Base-by-base conservation (phyloP, 129 eudicot genomes). In the Solidago caesia region DNA sequence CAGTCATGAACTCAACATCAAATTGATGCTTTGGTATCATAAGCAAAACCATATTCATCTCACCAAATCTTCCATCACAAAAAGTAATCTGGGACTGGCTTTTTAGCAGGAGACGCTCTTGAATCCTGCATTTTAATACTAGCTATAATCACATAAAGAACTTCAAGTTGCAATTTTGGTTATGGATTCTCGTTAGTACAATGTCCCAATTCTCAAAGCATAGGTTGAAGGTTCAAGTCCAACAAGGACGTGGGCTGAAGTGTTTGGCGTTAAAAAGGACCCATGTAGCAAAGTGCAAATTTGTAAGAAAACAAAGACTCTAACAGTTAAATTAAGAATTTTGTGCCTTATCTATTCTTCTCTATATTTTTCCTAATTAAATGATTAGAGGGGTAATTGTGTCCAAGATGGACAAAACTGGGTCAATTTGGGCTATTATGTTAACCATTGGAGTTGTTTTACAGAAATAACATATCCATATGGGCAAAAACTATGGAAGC, bases 71-170 rank as follows among this genome's bases (percentile, higher is more conserved):
- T 48, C 33, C 16, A 26, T 87, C 90, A 91, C 42, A 91, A 80
- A 75, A 91, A 91, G 83, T 91, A 88, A 80, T 91, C 97, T 7
- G 89, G 97, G 42, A 89, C 82, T 44, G 94, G 87, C 70, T 80
- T 91, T 83, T 81, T 91, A 39, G 84, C 88, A 14, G 94, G 94
- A 52, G 91, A 81, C 72, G 87, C 97, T 86, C 97, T 88, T 73
- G 97, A 77, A 27, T 90, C 94, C 94, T 91, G 87, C 77, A 85
- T 71, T 67, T 63, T 58, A 13, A 29, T 4, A 73, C 46, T 41
- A 2, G n/a, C 14, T 64, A 53, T 5, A 64, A 13, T 39, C 27
- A 13, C 68, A 39, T 39, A 5, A 63, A 63, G 39, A 63, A 63
- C 7, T 21, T 62, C 44, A 0, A 63, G 2, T 10, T 11, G 47